phyloP scores from a whole-genome alignment of 768 basidiomycete species.

The Lanmaoa rubissima region DNA sequence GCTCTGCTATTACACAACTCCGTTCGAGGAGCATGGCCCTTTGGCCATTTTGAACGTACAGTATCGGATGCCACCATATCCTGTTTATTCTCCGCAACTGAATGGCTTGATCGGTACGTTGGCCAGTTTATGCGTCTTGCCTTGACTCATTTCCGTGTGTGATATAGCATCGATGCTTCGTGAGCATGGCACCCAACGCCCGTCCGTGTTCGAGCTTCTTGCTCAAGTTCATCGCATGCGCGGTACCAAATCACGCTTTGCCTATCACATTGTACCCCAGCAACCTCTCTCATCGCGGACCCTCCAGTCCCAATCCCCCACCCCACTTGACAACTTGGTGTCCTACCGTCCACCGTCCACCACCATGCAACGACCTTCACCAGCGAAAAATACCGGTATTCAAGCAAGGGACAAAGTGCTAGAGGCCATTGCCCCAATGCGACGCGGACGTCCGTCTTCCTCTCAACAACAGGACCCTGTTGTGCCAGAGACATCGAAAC shows the following conservation, averaged over 20 bases:
- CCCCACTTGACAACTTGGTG: constrained; percentile 39
- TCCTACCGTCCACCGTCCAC: constrained; percentile 34
- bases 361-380: constrained; percentile 15
- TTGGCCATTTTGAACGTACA: constrained; percentile 96
- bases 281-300: constrained; percentile 46
- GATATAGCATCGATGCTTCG: constrained; percentile 82
- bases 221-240: constrained; percentile 80
- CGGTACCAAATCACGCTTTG: constrained; percentile 78
- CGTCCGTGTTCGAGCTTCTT: constrained; percentile 85
- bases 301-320: constrained; percentile 27
- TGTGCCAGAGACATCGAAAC: constrained; percentile 33
- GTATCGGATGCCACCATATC: constrained; percentile 88
- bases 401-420: constrained; percentile 76
- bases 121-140: neutral
- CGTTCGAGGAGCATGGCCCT: constrained; percentile 97
- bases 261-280: constrained; percentile 56
- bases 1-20: constrained; percentile 98
- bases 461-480: constrained; percentile 36
- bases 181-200: constrained; percentile 85
- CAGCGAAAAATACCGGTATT: constrained; percentile 46
- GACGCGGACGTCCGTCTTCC: constrained; percentile 59
- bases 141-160: constrained; percentile 12
- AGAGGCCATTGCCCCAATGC: constrained; percentile 78
- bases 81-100: constrained; percentile 81
- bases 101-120: constrained; percentile 76